These are phyloP conservation scores for Dipteronia dyeriana DNA, from an alignment of 345 rosid species.

Conservation along the genomic window DNA sequence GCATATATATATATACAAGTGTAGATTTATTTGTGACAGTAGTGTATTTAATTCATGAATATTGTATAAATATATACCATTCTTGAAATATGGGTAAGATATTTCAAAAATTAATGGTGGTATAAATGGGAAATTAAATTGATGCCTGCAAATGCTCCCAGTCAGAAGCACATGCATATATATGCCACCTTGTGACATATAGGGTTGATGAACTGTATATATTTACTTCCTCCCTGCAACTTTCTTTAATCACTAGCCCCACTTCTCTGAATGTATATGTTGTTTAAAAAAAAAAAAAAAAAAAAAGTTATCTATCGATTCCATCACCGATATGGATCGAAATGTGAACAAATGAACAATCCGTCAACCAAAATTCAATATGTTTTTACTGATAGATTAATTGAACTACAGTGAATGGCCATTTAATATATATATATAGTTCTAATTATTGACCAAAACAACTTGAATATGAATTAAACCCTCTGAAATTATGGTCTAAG, in stretches of 20 bases:
- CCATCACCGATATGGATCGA: no score
- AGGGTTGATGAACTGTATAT: background rate
- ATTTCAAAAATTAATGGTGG: background rate
- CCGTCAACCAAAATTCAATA: no score
- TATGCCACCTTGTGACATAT: background rate
- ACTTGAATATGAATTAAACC: no score
- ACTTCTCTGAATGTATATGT: background rate
- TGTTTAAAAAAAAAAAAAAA: no score
- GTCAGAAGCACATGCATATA: conserved; percentile 12
- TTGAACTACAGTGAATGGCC: no score
- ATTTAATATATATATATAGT: no score
- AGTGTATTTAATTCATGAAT: no score
- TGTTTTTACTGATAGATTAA: no score
- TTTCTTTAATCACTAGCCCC: background rate
- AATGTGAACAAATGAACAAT: no score
- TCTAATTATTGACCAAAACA: no score
- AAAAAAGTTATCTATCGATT: no score
- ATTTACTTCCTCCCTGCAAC: background rate
- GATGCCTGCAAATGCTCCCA: background rate
- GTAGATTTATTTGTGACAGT: background rate
- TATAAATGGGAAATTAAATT: conserved; percentile 24
- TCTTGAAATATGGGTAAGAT: background rate
- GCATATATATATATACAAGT: background rate
- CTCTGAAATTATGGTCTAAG: no score
- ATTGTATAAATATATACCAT: background rate